Evolutionary conservation across 345 rosid genomes (phyloP).

Genomic region (Gossypium anomalum): DNA sequence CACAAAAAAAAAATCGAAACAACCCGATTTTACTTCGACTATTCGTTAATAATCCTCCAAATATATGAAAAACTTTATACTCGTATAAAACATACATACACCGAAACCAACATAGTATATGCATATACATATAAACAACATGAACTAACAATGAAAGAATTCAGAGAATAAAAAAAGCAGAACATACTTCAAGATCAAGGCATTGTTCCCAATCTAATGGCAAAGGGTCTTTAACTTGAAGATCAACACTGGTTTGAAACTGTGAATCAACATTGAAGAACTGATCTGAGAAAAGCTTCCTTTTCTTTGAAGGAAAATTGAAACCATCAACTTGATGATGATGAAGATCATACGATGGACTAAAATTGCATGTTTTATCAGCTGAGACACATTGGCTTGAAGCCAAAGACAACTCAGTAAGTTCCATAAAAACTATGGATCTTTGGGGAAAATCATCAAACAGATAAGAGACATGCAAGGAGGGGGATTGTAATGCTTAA

Average conservation of each 20-base stretch:
- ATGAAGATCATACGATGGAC: constrained; percentile 31
- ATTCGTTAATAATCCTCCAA: no score
- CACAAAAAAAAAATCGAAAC: neutral
- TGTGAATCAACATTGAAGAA: constrained; percentile 1
- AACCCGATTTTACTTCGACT: neutral
- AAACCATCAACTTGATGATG: constrained; percentile 17
- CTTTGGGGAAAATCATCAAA: neutral
- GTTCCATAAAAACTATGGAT: constrained; percentile 22
- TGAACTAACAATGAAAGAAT: neutral
- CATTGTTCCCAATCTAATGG: constrained; percentile 55
- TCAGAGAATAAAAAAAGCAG: neutral
- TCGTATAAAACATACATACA: neutral
- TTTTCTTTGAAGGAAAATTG: constrained; percentile 30
- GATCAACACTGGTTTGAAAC: constrained; percentile 36
- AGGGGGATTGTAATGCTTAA: neutral
- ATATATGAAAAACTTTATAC: no score
- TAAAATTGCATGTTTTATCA: constrained; percentile 15
- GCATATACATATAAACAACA: neutral
- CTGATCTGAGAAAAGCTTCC: constrained; percentile 29
- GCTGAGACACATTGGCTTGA: constrained; percentile 14
- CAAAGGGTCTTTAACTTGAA: constrained; percentile 35
- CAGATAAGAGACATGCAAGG: neutral
- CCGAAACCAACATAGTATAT: neutral
- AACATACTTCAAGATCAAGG: constrained; percentile 41
- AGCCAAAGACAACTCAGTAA: constrained; percentile 45